A percentile compares a stretch with the other conserved stretches of the same genome.
These are phyloP conservation scores for Lizonia empirigonia DNA, from an alignment of 2,329 filamentous ascomycete genomes.

Conservation along the genomic window DNA sequence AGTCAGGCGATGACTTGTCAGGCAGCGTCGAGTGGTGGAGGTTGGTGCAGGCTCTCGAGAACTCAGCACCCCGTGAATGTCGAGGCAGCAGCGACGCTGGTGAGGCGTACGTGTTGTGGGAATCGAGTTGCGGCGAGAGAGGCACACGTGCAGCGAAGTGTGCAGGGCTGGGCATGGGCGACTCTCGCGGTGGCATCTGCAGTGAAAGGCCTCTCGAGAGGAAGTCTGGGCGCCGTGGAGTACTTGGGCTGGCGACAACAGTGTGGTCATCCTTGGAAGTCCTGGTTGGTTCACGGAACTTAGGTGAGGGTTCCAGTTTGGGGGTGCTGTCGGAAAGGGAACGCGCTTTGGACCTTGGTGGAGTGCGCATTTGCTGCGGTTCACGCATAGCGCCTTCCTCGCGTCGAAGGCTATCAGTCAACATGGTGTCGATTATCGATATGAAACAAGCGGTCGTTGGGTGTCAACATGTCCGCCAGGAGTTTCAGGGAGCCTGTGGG, in stretches of 20 bases:
- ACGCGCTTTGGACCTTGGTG: conserved; percentile 49
- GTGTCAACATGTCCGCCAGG: conserved; percentile 34
- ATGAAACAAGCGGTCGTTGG: conserved; percentile 10
- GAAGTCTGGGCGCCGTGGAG: conserved; percentile 72
- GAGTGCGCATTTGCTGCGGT: conserved; percentile 25
- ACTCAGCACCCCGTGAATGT: conserved; percentile 88
- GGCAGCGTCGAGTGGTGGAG: conserved; percentile 94
- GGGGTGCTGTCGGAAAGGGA: conserved; percentile 54
- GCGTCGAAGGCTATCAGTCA: conserved; percentile 28
- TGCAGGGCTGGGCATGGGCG: conserved; percentile 53
- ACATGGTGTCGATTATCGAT: conserved; percentile 26
- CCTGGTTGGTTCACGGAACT: conserved; percentile 49
- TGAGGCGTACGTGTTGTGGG: conserved; percentile 82
- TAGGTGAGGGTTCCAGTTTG: conserved; percentile 53
- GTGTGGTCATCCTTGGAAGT: conserved; percentile 54
- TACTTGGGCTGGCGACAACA: conserved; percentile 54
- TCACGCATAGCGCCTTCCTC: conserved; percentile 26
- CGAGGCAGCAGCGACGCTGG: conserved; percentile 87
- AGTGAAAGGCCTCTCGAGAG: conserved; percentile 69
- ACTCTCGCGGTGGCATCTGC: conserved; percentile 67
- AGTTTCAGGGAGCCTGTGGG: conserved; percentile 14
- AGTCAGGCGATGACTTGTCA: conserved; percentile 85
- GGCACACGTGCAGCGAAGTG: conserved; percentile 65
- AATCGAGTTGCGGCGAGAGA: conserved; percentile 84
- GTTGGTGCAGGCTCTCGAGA: conserved; percentile 89